A percentile compares a stretch with the other conserved stretches of the same genome.
phyloP scores from a whole-genome alignment of 2,329 filamentous ascomycete species.

The Elsinoe australis region DNA sequence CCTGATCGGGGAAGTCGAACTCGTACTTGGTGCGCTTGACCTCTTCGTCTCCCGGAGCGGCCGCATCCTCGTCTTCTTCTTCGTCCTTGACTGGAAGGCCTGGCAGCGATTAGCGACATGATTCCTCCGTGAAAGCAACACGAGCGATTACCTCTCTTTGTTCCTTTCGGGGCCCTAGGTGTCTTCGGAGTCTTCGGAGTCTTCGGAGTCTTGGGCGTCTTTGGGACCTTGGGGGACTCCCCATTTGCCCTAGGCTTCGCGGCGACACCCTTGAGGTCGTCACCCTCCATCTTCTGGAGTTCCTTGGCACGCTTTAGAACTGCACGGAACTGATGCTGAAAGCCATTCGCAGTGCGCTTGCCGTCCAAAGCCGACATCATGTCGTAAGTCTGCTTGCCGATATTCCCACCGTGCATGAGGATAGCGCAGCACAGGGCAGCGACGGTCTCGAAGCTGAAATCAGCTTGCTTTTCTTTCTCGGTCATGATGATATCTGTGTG shows the following conservation, averaged over 20 bases:
- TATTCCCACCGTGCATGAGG: conserved; percentile 19
- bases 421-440: conserved; percentile 22
- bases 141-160: conserved; percentile 10
- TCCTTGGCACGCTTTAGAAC: conserved; percentile 27
- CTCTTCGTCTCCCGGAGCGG: background rate
- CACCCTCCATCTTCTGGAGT: conserved; percentile 17
- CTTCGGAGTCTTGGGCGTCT: background rate
- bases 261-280: background rate
- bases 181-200: background rate
- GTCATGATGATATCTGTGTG: conserved; percentile 1
- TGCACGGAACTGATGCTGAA: conserved; percentile 27
- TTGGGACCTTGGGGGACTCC: background rate
- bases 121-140: too few relatives aligned
- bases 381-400: conserved; percentile 24
- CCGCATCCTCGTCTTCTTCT: background rate
- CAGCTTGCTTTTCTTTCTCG: conserved; percentile 6
- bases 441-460: conserved; percentile 24
- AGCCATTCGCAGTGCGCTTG: conserved; percentile 19
- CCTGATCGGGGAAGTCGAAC: background rate
- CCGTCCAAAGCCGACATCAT: conserved; percentile 27
- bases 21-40: conserved; percentile 7
- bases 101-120: too few relatives aligned
- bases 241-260: background rate
- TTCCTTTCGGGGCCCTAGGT: background rate
- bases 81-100: background rate